Evolutionary conservation across 495 filamentous ascomycete species (phyloP).

Genomic region (Pseudotulostoma volvatum): DNA sequence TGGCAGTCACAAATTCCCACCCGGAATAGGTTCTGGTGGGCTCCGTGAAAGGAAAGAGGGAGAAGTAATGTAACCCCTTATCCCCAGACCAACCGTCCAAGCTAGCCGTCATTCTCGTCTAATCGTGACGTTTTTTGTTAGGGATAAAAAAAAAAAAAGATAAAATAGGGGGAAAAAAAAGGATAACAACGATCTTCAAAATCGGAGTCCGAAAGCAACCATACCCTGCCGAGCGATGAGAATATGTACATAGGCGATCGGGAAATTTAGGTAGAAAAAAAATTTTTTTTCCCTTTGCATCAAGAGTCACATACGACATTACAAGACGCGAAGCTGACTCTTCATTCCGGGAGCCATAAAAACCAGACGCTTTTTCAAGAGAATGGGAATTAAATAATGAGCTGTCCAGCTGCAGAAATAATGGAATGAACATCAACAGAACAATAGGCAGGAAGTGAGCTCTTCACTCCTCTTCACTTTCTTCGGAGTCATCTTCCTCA

Average conservation of each 20-base stretch:
- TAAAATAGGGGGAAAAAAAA: background rate
- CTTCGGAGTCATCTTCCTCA: constrained; percentile 36
- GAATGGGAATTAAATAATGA: no score
- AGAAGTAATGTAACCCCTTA: background rate
- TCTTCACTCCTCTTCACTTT: constrained; percentile 38
- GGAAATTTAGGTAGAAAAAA: background rate
- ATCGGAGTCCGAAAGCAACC: no score
- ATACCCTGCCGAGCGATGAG: no score
- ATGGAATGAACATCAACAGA: no score
- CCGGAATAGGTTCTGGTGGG: no score
- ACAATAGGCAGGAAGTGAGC: background rate
- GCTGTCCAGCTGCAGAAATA: no score
- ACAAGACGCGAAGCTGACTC: background rate
- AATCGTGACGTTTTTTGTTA: background rate
- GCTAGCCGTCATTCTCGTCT: background rate
- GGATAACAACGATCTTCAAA: background rate
- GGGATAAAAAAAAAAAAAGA: no score
- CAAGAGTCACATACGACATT: background rate
- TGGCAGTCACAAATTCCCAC: no score
- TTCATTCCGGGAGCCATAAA: background rate
- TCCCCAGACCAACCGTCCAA: background rate
- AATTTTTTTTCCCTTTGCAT: background rate
- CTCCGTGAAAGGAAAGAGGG: background rate
- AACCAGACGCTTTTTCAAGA: no score
- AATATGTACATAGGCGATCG: background rate